Evolutionary conservation across 768 basidiomycete genomes (phyloP), one percentile per base, ranked within the genome.

Genomic region (Rhodosporidiobolus odoratus): DNA sequence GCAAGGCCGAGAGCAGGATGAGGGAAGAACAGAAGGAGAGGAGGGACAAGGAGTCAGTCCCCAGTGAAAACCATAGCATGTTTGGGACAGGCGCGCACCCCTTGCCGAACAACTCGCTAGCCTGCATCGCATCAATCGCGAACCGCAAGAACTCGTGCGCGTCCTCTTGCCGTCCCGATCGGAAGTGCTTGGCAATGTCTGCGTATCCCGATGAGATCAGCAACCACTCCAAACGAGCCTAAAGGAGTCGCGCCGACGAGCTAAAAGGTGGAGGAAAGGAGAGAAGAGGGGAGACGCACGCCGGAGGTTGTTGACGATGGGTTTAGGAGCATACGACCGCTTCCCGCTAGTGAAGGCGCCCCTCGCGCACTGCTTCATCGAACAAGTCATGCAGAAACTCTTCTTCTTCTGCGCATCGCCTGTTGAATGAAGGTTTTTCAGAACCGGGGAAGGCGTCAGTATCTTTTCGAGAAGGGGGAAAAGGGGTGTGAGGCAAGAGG

Each of bases 81-180:
- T n/a, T n/a, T n/a, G n/a, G n/a, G n/a, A n/a, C n/a, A n/a, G n/a
- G n/a, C n/a, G n/a, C 90, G 71, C 75, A 92, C 91, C 86, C 84
- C 72, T 88, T 83, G 63, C 88, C 90, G 57, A 85, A 84, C 66
- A 94, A 82, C 78, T 89, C 90, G 12, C 89, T 85, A 76, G 87
- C 89, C 80, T 98, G 96, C 62, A 98, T 80, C 35, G 88, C 89
- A 76, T 99, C 96, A 38, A 97, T 87, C 27, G 88, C 87, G 79
- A 94, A 96, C 40, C 96, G 88, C 58, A 99, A 86, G 78, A 98
- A 98, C 80, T 99, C 96, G 78, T 99, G 96, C 15, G 96, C 88
- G 79, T 99, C 96, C 78, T 99, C 96, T 79, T 99, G 96, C 75
- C 92, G 83, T n/a, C 91, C 92, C 80, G 82, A 85, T 50, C 88